Percentiles rank a stretch among this genome's conserved stretches.
Evolutionary conservation across 2,329 filamentous ascomycete genomes (phyloP).

Genomic region (Alternaria dauci): DNA sequence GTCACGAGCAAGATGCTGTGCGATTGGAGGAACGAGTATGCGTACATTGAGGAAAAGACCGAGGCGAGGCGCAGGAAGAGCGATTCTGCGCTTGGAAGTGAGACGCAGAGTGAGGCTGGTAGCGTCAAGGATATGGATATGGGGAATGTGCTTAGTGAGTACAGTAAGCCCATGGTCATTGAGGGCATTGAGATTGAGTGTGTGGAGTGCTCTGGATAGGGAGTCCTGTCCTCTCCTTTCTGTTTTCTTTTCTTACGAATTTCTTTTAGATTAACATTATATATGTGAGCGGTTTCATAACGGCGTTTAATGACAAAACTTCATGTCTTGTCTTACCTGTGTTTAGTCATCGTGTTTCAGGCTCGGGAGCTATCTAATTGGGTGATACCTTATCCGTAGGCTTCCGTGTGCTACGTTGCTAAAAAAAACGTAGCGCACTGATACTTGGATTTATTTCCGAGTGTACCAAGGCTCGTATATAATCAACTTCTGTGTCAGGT

Average conservation of each 20-base stretch:
- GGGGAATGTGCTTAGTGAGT: conserved; percentile 21
- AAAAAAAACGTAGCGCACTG: background rate
- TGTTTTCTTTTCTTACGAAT: background rate
- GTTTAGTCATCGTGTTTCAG: background rate
- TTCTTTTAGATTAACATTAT: background rate
- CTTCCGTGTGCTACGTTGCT: background rate
- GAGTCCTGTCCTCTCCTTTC: background rate
- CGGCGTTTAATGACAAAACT: background rate
- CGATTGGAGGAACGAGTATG: conserved; percentile 57
- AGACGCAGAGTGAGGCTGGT: conserved; percentile 23
- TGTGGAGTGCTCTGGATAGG: conserved; percentile 7
- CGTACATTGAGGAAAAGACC: conserved; percentile 30
- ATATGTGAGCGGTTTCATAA: background rate
- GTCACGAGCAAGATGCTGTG: conserved; percentile 61
- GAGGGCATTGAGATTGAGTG: conserved; percentile 25
- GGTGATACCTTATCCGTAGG: background rate
- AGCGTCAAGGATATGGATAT: conserved; percentile 18
- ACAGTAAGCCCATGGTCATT: conserved; percentile 26
- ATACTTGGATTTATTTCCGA: background rate
- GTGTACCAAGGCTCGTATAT: background rate
- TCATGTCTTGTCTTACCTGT: background rate
- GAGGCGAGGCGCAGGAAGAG: conserved; percentile 22
- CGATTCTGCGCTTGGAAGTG: conserved; percentile 29
- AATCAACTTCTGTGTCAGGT: background rate
- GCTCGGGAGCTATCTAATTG: background rate